These are phyloP conservation scores for Fusarium camptoceras DNA, from an alignment of 2,329 filamentous ascomycete species.

Conservation along the genomic window DNA sequence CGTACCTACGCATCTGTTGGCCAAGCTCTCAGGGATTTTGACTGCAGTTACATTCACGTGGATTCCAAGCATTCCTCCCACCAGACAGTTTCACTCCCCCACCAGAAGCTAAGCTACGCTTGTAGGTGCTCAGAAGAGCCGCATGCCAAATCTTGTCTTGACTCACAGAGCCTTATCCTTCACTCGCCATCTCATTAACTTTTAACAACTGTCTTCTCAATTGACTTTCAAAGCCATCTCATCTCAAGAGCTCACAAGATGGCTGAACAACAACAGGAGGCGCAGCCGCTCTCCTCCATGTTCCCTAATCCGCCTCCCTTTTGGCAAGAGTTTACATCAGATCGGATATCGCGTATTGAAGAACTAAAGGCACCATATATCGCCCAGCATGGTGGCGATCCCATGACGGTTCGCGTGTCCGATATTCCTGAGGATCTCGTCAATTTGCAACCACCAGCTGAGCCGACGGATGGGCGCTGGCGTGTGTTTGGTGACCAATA, in stretches of 20 bases:
- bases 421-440: constrained; percentile 77
- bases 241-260: constrained; percentile 56
- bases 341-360: constrained; percentile 72
- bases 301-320: constrained; percentile 92
- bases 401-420: constrained; percentile 51
- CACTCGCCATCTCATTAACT: not conserved
- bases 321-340: constrained; percentile 86
- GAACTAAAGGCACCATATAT: constrained; percentile 57
- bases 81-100: constrained; percentile 30
- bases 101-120: constrained; percentile 15
- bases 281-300: constrained; percentile 67
- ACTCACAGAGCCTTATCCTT: constrained; percentile 1
- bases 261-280: constrained; percentile 67
- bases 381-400: constrained; percentile 46
- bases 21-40: constrained; percentile 12
- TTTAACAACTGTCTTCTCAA: not conserved
- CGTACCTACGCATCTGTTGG: not conserved
- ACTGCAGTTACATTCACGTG: constrained; percentile 27
- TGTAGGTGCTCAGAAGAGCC: constrained; percentile 9
- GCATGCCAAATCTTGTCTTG: constrained; percentile 8
- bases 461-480: constrained; percentile 78
- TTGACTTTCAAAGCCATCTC: constrained; percentile 28
- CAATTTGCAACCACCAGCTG: constrained; percentile 83
- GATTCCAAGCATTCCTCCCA: constrained; percentile 19
- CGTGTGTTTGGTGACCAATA: constrained; percentile 78